Conservation (phyloP, 805 yeast species). For the Candida xiaguanensis region DNA sequence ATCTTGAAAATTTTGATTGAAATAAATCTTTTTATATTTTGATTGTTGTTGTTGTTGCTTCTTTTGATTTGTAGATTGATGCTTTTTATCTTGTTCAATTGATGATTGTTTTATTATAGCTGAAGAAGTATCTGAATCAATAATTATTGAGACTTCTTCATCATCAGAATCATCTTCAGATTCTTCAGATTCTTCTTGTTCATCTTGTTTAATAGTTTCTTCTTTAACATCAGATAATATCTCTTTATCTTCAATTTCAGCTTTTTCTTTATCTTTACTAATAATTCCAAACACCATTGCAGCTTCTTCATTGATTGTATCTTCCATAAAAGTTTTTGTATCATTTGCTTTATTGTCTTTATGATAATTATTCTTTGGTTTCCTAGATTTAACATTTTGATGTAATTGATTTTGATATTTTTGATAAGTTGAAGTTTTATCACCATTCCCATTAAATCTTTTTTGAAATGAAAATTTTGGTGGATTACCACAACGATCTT, state of each 20-base stretch:
- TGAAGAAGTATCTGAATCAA: slow-evolving; percentile 29
- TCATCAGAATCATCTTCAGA: slow-evolving; percentile 15
- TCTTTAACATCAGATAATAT: slow-evolving; percentile 9
- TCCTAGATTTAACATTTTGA: slow-evolving; percentile 12
- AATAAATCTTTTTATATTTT: slow-evolving; percentile 12
- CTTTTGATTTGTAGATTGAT: background rate
- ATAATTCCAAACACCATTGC: slow-evolving; percentile 45
- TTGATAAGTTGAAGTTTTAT: slow-evolving; percentile 10
- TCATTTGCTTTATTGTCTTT: slow-evolving; percentile 11
- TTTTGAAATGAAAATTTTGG: slow-evolving; percentile 51
- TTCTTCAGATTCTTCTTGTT: slow-evolving; percentile 20
- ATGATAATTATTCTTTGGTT: slow-evolving; percentile 7
- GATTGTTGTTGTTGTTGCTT: background rate
- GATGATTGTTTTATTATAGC: slow-evolving; percentile 12
- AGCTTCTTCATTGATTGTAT: slow-evolving; percentile 35
- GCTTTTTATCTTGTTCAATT: background rate
- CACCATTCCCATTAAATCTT: slow-evolving; percentile 18
- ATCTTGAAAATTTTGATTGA: slow-evolving; percentile 15
- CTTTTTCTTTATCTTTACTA: slow-evolving; percentile 15
- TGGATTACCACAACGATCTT: slow-evolving; percentile 78
- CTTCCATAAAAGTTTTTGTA: slow-evolving; percentile 10
- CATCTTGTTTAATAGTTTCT: slow-evolving; percentile 9
- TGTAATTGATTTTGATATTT: slow-evolving; percentile 10
- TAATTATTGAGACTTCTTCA: slow-evolving; percentile 33
- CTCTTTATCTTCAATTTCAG: slow-evolving; percentile 7